Percentiles rank a stretch among this genome's conserved stretches.
Evolutionary conservation across 2,329 filamentous ascomycete species (phyloP).

Genomic region (Calonectria pauciramosa): DNA sequence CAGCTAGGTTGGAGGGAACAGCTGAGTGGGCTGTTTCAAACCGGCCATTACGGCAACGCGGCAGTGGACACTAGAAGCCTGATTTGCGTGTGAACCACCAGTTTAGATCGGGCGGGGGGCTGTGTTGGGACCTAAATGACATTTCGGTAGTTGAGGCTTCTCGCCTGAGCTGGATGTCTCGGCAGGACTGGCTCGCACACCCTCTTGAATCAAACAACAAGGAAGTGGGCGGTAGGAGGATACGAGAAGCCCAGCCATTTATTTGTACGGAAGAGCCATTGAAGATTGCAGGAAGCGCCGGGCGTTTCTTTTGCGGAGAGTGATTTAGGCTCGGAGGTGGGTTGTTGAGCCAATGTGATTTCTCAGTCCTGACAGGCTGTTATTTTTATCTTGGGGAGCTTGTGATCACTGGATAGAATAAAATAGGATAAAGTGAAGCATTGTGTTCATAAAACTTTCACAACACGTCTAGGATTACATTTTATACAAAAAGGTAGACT

Average conservation of each 20-base stretch:
- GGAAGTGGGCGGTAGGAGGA: background rate
- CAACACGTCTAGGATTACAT: background rate
- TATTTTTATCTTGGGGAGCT: background rate
- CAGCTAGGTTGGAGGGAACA: background rate
- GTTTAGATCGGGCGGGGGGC: background rate
- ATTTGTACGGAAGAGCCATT: background rate
- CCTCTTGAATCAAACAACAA: background rate
- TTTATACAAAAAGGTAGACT: background rate
- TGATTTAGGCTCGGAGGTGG: background rate
- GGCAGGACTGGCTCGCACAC: background rate
- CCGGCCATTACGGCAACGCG: background rate
- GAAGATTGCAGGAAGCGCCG: background rate
- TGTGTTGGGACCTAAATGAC: background rate
- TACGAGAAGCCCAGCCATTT: constrained; percentile 15
- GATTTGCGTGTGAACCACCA: background rate
- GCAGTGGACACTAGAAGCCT: background rate
- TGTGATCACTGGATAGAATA: background rate
- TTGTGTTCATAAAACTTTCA: background rate
- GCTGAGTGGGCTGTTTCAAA: background rate
- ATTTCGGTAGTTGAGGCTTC: background rate
- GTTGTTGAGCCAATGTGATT: background rate
- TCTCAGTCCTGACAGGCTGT: background rate
- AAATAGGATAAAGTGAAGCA: background rate
- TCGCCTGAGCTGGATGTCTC: constrained; percentile 5
- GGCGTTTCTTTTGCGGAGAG: background rate